Evolutionary conservation across 352 stramenopile genomes (phyloP).

Genomic region (Globisporangium lucens): DNA sequence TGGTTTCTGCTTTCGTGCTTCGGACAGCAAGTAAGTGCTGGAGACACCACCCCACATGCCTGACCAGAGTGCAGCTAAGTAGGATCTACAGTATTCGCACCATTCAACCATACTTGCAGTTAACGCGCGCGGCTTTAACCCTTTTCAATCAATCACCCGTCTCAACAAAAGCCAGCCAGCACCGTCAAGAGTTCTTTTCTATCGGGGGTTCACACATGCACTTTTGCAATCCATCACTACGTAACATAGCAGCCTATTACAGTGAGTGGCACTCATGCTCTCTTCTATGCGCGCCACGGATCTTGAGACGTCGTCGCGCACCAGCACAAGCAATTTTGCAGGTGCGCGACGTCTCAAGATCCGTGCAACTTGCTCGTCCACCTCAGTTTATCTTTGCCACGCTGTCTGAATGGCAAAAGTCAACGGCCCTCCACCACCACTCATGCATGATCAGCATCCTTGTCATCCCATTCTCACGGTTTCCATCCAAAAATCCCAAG

Average conservation of each 20-base stretch:
- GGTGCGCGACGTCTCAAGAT: too few species aligned
- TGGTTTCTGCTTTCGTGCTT: neutral
- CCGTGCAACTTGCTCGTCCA: neutral
- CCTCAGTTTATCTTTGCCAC: neutral
- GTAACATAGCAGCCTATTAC: neutral
- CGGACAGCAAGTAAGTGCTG: neutral
- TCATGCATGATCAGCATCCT: neutral
- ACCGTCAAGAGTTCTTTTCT: too few species aligned
- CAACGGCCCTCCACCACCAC: neutral
- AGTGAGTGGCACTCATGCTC: neutral
- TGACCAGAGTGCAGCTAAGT: too few species aligned
- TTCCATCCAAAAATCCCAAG: neutral
- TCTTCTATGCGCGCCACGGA: neutral
- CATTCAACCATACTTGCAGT: too few species aligned
- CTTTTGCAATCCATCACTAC: neutral
- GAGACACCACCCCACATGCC: too few species aligned
- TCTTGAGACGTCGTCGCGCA: neutral
- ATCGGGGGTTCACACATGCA: too few species aligned
- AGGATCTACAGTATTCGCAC: too few species aligned
- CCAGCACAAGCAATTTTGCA: neutral
- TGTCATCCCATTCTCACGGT: neutral
- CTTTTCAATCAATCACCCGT: neutral
- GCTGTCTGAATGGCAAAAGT: neutral
- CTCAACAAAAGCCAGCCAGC: neutral
- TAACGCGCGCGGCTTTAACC: too few species aligned